Evolutionary conservation across 108 stramenopile genomes (phyloP), one percentile per base, ranked within the genome.

Genomic region (Nitzschia sp.): DNA sequence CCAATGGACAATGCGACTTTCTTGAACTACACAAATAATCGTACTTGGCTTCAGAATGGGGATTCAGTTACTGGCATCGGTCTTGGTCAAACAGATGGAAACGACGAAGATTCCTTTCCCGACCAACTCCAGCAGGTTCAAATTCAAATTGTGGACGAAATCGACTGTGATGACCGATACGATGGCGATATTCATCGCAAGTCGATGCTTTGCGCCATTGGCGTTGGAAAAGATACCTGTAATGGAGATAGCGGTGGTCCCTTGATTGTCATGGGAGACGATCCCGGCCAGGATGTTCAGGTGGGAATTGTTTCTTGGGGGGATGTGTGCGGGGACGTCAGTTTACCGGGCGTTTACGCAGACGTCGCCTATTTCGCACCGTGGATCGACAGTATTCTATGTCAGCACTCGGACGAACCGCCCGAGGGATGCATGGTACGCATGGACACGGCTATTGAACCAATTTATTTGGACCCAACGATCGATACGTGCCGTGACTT

Each of bases 121-220:
- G 48, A 50, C 19, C 4, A 21, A 22, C 45, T 64, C n/a, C 63
- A 64, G 17, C 28, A 47, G 27, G 63, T 47, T 2, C 22, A 64
- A 16, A 22, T 64, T 17, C 21, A 46, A 17, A 3, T 64, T 22
- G 16, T 64, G 2, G 44, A 28, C 5, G 63, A 64, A 9, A 29
- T 5, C 1, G 46, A 22, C 2, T 64, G 46, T 27, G 63, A 46
- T 6, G 44, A 47, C 5, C 2, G 3, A 9, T 62, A 6, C 21
- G 38, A 45, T 11, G 60, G 34, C 6, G 60, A 4, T 2, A 44
- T 41, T n/a, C 60, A 62, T 11, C 60, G 34, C 35, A 38, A 62
- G 35, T 44, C 38, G 25, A 90, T 90, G 88, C 19, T 91, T 38
- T 91, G 89, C 71, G 86, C 86, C 0, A 47, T 53, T 44, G 71